phyloP scores from a whole-genome alignment of 805 yeast species.

The Yarrowia divulgata region DNA sequence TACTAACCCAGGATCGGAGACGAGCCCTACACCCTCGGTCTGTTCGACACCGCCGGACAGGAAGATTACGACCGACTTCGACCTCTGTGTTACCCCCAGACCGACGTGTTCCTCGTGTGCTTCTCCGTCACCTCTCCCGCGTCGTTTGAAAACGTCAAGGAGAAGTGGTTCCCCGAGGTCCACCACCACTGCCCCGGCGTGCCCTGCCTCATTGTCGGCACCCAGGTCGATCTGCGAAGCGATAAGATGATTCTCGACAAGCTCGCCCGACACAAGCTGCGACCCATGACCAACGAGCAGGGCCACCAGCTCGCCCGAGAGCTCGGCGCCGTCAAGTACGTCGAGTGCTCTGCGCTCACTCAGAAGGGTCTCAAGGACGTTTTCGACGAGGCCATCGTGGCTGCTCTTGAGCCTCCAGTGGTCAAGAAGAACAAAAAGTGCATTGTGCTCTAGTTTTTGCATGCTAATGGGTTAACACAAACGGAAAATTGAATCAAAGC shows the following conservation, averaged over 20 bases:
- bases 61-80: conserved; percentile 98
- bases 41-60: conserved; percentile 98
- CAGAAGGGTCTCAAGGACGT: conserved; percentile 97
- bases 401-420: conserved; percentile 96
- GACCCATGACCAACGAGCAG: conserved; percentile 82
- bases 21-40: conserved; percentile 96
- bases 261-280: conserved; percentile 86
- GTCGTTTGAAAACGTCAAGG: conserved; percentile 94
- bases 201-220: conserved; percentile 95
- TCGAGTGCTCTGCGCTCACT: conserved; percentile 96
- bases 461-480: conserved; percentile 35
- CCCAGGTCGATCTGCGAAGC: conserved; percentile 93
- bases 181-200: conserved; percentile 99
- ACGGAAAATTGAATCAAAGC: conserved; percentile 22
- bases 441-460: conserved; percentile 66
- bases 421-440: conserved; percentile 80
- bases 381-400: conserved; percentile 98
- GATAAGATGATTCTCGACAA: conserved; percentile 91
- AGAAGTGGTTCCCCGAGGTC: conserved; percentile 98
- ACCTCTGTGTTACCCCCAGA: conserved; percentile 95
- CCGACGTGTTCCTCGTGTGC: conserved; percentile 95
- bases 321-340: conserved; percentile 93
- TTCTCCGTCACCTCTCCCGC: conserved; percentile 97
- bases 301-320: conserved; percentile 95
- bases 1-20: conserved; percentile 69